phyloP scores from a whole-genome alignment of 805 yeast genomes.

The Sugiyamaella americana region DNA sequence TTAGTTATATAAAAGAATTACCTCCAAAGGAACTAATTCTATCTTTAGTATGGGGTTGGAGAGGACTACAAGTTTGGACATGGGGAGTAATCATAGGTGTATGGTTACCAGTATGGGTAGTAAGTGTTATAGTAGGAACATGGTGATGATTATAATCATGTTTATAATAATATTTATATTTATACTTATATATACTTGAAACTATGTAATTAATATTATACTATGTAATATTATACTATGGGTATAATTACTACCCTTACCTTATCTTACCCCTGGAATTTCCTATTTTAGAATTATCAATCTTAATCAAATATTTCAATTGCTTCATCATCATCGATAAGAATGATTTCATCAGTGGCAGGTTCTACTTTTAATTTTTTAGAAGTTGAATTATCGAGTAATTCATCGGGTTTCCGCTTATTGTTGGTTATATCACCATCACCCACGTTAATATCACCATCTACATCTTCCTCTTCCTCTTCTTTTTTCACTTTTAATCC shows the following conservation, averaged over 20 bases:
- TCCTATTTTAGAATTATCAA: too few species aligned
- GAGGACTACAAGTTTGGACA: slow-evolving; percentile 72
- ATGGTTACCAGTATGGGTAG: slow-evolving; percentile 81
- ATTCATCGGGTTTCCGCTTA: slow-evolving; percentile 12
- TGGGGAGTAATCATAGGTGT: slow-evolving; percentile 69
- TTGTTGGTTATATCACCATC: slow-evolving; percentile 8
- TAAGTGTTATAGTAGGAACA: slow-evolving; percentile 19
- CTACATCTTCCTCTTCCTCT: not conserved
- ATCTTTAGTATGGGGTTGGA: slow-evolving; percentile 59
- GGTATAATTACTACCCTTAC: too few species aligned
- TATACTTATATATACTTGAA: too few species aligned
- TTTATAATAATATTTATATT: too few species aligned
- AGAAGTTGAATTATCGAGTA: not conserved
- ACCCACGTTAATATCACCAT: not conserved
- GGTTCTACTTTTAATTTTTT: slow-evolving; percentile 11
- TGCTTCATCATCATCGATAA: slow-evolving; percentile 17
- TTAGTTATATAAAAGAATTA: slow-evolving; percentile 17
- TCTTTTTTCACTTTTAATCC: slow-evolving; percentile 15
- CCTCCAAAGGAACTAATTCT: slow-evolving; percentile 39
- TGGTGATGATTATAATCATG: too few species aligned
- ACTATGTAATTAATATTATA: too few species aligned
- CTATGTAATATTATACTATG: too few species aligned
- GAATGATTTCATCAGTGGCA: slow-evolving; percentile 6
- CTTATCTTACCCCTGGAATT: too few species aligned
- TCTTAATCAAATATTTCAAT: too few species aligned